Conservation (phyloP, 768 basidiomycete species). For the Roridomyces roridus region DNA sequence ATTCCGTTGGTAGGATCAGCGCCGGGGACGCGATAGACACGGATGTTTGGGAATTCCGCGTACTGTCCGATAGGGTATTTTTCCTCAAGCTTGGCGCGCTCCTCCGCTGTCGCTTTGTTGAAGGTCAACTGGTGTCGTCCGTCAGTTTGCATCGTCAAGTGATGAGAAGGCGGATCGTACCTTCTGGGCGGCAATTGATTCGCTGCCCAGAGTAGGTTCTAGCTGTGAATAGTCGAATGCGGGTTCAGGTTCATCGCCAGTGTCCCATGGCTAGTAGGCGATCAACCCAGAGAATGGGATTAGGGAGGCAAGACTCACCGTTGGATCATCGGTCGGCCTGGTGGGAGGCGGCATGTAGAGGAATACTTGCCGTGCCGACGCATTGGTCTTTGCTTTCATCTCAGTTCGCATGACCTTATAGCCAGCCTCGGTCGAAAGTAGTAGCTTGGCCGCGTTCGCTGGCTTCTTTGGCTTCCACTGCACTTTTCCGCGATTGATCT, state of each 20-base stretch:
- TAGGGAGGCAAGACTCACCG: too few species aligned
- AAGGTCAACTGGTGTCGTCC: too few species aligned
- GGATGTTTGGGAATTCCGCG: neutral
- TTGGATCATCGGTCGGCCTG: neutral
- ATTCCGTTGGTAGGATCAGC: neutral
- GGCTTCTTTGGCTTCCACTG: neutral
- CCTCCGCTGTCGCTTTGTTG: neutral
- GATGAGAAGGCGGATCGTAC: neutral
- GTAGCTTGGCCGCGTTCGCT: neutral
- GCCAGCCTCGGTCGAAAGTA: neutral
- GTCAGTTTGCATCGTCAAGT: too few species aligned
- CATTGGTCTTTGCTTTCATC: neutral
- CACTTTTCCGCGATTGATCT: neutral
- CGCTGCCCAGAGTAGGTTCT: neutral
- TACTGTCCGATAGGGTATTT: neutral
- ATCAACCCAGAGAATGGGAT: too few species aligned
- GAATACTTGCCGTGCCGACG: neutral
- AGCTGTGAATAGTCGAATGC: neutral
- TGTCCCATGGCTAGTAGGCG: neutral
- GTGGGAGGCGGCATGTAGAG: neutral
- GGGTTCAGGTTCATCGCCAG: neutral
- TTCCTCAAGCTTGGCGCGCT: neutral
- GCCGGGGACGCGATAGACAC: neutral
- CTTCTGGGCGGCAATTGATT: neutral
- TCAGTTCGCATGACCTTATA: neutral